Evolutionary conservation across 768 basidiomycete genomes (phyloP), one percentile per base, ranked within the genome.

Genomic region (Termitomyces sp.): DNA sequence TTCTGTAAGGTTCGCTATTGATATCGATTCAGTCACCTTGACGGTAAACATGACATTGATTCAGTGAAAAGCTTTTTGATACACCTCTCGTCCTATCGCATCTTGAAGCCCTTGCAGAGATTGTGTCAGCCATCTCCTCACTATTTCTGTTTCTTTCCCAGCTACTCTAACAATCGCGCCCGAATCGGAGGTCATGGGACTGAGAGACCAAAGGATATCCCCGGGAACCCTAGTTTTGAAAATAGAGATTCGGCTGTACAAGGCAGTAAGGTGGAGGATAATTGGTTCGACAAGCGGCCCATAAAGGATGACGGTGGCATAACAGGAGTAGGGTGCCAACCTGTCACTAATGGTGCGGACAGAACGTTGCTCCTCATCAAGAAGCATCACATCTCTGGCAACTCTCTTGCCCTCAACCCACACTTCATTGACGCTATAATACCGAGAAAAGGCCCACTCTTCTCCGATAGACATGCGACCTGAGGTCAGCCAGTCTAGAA

Each of bases 401-500:
- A 93, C 69, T 54, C 85, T 78, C 61, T 72, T 75, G 2, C 79
- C 84, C 8, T 78, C 82, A 11, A 90, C 66, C 65, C 81, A 81
- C 12, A 98, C 72, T 68, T 96, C 93, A 68, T 98, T 98, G 53
- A 81, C 70, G 62, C 90, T 94, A 66, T 86, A 81, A 67, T 96
- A 98, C 56, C 80, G 76, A 48, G 87, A 81, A 67, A 98, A 95
- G 3, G 69, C 83, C 96, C 96, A 98, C 50, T 90, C 86, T 65
- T 98, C 96, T 30, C 90, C 89, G 24, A 83, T 75, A 8, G 85
- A 79, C 66, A 82, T 85, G 35, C 96, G 81, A 11, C 96, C 96
- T 3, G 90, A 89, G 1, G 93, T 97, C 55, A 93, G 73, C 92
- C 94, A 97, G 66, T 98, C 96, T 15, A 98, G 78, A 1, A 95